Evolutionary conservation across 495 filamentous ascomycete species (phyloP), one percentile per base, ranked within the genome.

Genomic region (Podospora tetraspora): DNA sequence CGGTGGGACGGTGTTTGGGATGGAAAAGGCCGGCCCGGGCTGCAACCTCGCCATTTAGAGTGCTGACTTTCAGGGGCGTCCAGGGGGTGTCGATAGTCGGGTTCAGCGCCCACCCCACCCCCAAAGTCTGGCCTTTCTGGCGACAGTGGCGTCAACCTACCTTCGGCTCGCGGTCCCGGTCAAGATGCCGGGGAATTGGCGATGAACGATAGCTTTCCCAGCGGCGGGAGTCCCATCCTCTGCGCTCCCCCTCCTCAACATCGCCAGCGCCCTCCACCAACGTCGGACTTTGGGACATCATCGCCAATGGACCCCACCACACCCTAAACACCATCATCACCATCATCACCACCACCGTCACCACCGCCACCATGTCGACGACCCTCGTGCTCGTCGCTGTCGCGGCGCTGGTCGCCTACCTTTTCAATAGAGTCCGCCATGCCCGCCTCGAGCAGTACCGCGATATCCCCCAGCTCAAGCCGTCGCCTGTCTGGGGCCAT

Each of bases 401-500:
- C 24, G 63, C 60, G 56, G 70, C 72, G 24, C 59, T 77, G 13
- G 57, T n/a, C 10, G 57, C 57, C 23, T 76, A 74, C 59, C 63
- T 75, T 43, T 74, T 68, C 71, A 30, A 6, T 27, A 63, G 22
- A 25, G 27, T 77, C 3, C 63, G 65, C 10, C 63, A 74, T 29
- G 61, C 62, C 13, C 73, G 77, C 27, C 72, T 76, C 62, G 72
- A 65, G 30, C 75, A 81, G 63, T 78, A 71, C 66, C 71, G 72
- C 1, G 6, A 63, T 19, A 25, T 81, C 22, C 77, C 78, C 0
- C 76, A 79, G 59, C 61, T 72, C 8, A 73, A 69, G 16, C 29
- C 77, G 1, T 76, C 74, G 11, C 56, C 75, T 7, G 8, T 81
- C 29, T 74, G 75, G 69, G 78, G 78, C 0, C 76, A 81, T 64